Evolutionary conservation across 192 early-diverging fungal genomes (phyloP).

Genomic region (Gamsiella multidivaricata): DNA sequence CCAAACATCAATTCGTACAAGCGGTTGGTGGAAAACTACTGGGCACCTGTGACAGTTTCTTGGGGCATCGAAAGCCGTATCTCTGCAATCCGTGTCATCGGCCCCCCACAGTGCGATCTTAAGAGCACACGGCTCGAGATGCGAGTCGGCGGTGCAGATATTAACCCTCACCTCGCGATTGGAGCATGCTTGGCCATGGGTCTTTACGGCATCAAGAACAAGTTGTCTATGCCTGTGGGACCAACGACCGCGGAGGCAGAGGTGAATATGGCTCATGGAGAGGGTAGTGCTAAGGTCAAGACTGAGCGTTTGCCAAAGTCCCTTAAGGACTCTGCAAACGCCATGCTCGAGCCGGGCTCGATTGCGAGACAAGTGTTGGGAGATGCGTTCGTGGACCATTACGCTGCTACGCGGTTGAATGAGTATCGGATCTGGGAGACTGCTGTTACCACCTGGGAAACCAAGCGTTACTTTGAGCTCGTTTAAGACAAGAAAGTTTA

Average conservation of each 20-base stretch:
- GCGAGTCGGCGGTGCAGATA: slow-evolving; percentile 85
- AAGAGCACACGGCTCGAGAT: slow-evolving; percentile 79
- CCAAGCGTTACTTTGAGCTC: slow-evolving; percentile 73
- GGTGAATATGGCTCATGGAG: slow-evolving; percentile 2
- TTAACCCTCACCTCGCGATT: slow-evolving; percentile 81
- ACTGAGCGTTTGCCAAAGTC: slow-evolving; percentile 61
- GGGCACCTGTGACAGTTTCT: slow-evolving; percentile 85
- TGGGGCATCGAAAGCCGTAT: slow-evolving; percentile 83
- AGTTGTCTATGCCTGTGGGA: slow-evolving; percentile 61
- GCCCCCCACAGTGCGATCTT: slow-evolving; percentile 73
- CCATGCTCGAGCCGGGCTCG: slow-evolving; percentile 71
- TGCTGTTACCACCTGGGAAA: slow-evolving; percentile 82
- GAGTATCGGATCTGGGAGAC: slow-evolving; percentile 81
- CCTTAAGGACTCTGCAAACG: slow-evolving; percentile 70
- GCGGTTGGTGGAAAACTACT: slow-evolving; percentile 83
- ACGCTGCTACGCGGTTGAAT: slow-evolving; percentile 74
- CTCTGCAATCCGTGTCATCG: slow-evolving; percentile 79
- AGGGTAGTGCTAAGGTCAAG: slow-evolving; percentile 20
- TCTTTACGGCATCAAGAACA: slow-evolving; percentile 73
- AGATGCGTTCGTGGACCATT: slow-evolving; percentile 85
- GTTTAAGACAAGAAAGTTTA: slow-evolving; percentile 50
- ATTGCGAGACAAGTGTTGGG: slow-evolving; percentile 79
- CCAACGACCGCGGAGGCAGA: slow-evolving; percentile 32
- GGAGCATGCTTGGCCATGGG: slow-evolving; percentile 80
- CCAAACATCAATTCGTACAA: slow-evolving; percentile 88